These are phyloP conservation scores for Torulaspora gathmanii DNA, from an alignment of 805 yeast genomes.

Conservation along the genomic window DNA sequence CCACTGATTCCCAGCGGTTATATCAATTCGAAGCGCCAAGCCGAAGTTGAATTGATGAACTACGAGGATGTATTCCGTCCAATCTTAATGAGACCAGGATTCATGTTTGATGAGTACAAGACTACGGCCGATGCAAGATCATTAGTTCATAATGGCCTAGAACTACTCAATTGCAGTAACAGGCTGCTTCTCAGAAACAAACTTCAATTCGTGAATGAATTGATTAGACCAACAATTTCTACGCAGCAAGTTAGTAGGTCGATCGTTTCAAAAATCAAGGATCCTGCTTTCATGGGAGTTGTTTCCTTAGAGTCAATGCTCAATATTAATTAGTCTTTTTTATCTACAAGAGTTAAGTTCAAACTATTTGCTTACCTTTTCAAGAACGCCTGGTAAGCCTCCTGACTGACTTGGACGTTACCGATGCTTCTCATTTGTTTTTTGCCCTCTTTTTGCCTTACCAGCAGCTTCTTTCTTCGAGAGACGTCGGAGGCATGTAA, in stretches of 20 bases:
- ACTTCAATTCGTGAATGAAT: slow-evolving; percentile 40
- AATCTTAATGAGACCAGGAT: slow-evolving; percentile 72
- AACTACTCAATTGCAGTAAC: slow-evolving; percentile 44
- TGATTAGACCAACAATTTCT: slow-evolving; percentile 58
- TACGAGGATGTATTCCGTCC: slow-evolving; percentile 49
- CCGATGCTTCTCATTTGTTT: slow-evolving; percentile 70
- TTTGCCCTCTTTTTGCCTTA: slow-evolving; percentile 91
- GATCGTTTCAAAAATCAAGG: slow-evolving; percentile 51
- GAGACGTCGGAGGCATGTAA: slow-evolving; percentile 91
- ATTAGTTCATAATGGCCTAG: slow-evolving; percentile 40
- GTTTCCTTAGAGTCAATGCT: slow-evolving; percentile 47
- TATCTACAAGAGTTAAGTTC: slow-evolving; percentile 5
- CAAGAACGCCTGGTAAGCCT: slow-evolving; percentile 85
- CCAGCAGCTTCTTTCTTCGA: slow-evolving; percentile 80
- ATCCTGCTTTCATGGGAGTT: slow-evolving; percentile 50
- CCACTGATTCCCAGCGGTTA: slow-evolving; percentile 69
- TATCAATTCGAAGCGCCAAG: slow-evolving; percentile 68
- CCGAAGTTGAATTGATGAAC: slow-evolving; percentile 54
- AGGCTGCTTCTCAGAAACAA: slow-evolving; percentile 38
- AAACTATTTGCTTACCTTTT: slow-evolving; percentile 21
- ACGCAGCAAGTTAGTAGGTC: slow-evolving; percentile 65
- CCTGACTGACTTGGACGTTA: slow-evolving; percentile 68
- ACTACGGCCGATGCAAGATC: slow-evolving; percentile 26
- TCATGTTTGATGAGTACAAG: slow-evolving; percentile 63
- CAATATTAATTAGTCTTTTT: background rate